Evolutionary conservation across 306 rosid species (phyloP).

Genomic region (Rubus idaeus): DNA sequence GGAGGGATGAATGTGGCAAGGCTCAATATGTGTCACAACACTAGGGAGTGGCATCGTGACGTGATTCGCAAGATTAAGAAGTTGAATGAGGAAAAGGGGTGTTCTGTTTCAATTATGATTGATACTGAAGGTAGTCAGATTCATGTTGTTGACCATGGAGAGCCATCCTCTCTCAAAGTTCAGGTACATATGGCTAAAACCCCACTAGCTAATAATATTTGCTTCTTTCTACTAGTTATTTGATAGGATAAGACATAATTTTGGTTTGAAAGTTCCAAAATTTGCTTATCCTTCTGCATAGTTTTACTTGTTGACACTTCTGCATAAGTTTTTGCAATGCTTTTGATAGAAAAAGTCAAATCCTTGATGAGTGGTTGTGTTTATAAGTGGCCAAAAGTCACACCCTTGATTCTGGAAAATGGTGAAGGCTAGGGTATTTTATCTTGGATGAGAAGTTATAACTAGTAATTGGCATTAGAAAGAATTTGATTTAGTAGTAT

Average conservation of each 20-base stretch:
- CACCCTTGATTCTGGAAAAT: background rate
- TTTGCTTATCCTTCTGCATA: background rate
- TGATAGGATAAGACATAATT: background rate
- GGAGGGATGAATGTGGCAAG: conserved; percentile 92
- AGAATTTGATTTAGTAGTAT: conserved; percentile 7
- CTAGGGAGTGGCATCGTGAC: conserved; percentile 75
- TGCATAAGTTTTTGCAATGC: background rate
- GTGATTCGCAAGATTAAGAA: conserved; percentile 70
- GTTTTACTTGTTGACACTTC: too few species aligned
- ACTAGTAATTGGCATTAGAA: background rate
- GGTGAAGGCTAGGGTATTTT: background rate
- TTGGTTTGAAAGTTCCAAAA: background rate
- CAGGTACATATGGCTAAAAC: conserved; percentile 42
- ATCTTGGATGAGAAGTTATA: background rate
- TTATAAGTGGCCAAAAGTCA: background rate
- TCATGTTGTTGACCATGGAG: conserved; percentile 88
- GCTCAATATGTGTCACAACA: conserved; percentile 88
- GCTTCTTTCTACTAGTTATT: background rate
- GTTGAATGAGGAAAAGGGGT: conserved; percentile 65
- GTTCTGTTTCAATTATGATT: conserved; percentile 78
- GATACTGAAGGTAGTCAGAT: conserved; percentile 92
- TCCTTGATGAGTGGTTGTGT: background rate
- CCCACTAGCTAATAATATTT: background rate
- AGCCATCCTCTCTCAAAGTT: conserved; percentile 72
- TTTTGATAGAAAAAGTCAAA: background rate